Base-by-base conservation (phyloP, 2,329 filamentous ascomycete species). In the Dactylellina parvicollis region DNA sequence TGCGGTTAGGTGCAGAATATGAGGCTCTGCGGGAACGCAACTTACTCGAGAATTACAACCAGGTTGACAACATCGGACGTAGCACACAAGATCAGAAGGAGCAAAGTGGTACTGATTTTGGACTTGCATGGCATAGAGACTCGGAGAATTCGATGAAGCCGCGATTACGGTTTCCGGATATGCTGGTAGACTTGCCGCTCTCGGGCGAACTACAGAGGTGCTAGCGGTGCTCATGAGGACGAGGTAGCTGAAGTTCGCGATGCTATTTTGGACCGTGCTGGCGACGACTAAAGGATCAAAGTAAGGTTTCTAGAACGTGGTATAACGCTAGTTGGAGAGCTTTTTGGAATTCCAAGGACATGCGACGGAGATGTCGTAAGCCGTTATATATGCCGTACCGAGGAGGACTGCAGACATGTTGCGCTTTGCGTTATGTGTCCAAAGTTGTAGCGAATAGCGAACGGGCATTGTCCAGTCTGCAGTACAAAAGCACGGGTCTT, bases 1-100 rank as follows among this genome's bases (percentile, higher is more conserved):
- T 30, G 38, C 38, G 50, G 61, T 12, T 55, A 56, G 42, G 18
- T 49, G 38, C 26, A 50, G n/a, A 16, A 1, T 14, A 34, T 40
- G 52, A 59, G 42, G 50, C 57, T 57, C 24, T 42, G 49, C 32
- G 38, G 42, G 22, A 52, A n/a, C 2, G 2, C 18, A 28, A 44
- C 47, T 8, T 52, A 73, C 69, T 24, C 20, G 36, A 32, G 14
- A 54, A 26, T 49, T 54, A 26, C 69, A 73, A 12, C 54, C 60
- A 22, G 60, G 60, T 34, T 56, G 60, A n/a, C 69, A 73, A 49
- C 69, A 73, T 44, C 60, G 52, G 34, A 66, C 60, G 9, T 42
- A 65, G 24, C 69, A 66, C 7, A 73, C 22, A n/a, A 65, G 18
- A 16, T 66, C 57, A 2, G 36, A 5, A 14, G 69, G 69, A 26